Evolutionary conservation across 768 basidiomycete species (phyloP).

Genomic region (Amanita inopinata): DNA sequence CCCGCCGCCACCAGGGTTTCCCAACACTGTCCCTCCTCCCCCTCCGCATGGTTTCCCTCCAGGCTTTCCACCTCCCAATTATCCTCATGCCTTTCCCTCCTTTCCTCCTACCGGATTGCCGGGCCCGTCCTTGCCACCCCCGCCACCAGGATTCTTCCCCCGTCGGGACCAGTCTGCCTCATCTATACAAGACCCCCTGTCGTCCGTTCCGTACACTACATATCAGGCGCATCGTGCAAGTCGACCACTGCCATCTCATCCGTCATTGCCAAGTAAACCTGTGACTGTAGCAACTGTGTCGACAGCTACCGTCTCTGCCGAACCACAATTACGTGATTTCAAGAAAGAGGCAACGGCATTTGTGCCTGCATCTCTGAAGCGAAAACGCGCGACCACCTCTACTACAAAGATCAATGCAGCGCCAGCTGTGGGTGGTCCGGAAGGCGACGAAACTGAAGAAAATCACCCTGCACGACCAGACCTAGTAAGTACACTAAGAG

Average conservation of each 20-base stretch:
- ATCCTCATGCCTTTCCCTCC: slow-evolving; percentile 13
- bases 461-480: slow-evolving; percentile 46
- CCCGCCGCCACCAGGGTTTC: slow-evolving; percentile 14
- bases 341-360: slow-evolving; percentile 94
- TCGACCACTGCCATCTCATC: slow-evolving; percentile 26
- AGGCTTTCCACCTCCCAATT: slow-evolving; percentile 16
- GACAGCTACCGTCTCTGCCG: slow-evolving; percentile 72
- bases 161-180: slow-evolving; percentile 39
- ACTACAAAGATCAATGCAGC: slow-evolving; percentile 52
- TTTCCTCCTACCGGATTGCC: slow-evolving; percentile 21
- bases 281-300: slow-evolving; percentile 27
- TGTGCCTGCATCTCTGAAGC: slow-evolving; percentile 73
- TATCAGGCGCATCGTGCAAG: slow-evolving; percentile 62
- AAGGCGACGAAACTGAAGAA: slow-evolving; percentile 21
- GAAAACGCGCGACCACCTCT: slow-evolving; percentile 44
- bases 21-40: slow-evolving; percentile 7
- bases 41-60: slow-evolving; percentile 12
- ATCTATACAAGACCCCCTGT: slow-evolving; percentile 66
- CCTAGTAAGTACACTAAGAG: slow-evolving; percentile 50
- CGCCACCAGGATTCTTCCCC: slow-evolving; percentile 62
- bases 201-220: slow-evolving; percentile 67
- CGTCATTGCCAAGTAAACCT: slow-evolving; percentile 33
- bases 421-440: slow-evolving; percentile 35
- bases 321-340: slow-evolving; percentile 81
- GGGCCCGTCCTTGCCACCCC: slow-evolving; percentile 25